Conservation (phyloP, 202 grass and related monocot genomes). For the Dendrocalamus latiflorus region DNA sequence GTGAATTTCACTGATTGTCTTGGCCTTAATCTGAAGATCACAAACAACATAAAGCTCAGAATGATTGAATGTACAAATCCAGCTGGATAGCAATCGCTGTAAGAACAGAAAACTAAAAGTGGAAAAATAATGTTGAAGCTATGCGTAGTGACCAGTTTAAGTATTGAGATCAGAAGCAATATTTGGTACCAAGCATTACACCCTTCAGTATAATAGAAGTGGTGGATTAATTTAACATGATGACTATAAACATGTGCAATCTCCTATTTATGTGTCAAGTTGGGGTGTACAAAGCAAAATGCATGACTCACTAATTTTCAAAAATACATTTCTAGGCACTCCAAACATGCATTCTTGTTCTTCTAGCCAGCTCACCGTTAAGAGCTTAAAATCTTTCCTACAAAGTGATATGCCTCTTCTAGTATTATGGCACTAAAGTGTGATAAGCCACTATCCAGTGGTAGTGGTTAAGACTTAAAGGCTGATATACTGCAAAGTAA, state of each 20-base stretch:
- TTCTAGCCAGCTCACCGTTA: not conserved
- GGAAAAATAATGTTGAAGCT: not conserved
- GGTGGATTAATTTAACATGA: not conserved
- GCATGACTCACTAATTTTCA: not conserved
- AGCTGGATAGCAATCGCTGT: not conserved
- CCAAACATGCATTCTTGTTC: not conserved
- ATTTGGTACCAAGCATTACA: not conserved
- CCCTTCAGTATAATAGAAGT: not conserved
- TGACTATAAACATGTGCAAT: not conserved
- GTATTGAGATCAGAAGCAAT: not conserved
- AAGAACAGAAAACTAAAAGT: not conserved
- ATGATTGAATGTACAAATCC: not conserved
- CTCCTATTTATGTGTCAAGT: not conserved
- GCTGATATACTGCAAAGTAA: not conserved
- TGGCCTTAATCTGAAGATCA: constrained; percentile 67
- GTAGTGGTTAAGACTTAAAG: not conserved
- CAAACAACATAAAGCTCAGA: constrained; percentile 39
- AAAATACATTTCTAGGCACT: not conserved
- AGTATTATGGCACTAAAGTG: not conserved
- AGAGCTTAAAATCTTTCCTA: not conserved
- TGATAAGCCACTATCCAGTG: not conserved
- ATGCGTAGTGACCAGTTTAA: not conserved
- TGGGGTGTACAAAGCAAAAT: not conserved
- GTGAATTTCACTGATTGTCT: constrained; percentile 86
- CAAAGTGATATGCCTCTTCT: not conserved